Evolutionary conservation across 2,329 filamentous ascomycete species (phyloP).

Genomic region (Xylaria sp.): DNA sequence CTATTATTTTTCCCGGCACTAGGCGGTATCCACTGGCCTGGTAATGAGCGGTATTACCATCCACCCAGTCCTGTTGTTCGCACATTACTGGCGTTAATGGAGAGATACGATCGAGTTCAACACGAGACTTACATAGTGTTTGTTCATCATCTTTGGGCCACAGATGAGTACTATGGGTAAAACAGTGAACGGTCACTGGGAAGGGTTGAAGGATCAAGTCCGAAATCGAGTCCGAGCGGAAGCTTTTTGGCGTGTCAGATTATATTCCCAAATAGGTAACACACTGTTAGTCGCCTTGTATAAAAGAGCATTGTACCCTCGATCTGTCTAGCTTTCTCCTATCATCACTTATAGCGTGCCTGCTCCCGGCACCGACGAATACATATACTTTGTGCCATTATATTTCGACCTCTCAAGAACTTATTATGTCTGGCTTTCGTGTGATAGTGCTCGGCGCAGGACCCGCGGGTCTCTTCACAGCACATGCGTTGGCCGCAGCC

Average conservation of each 20-base stretch:
- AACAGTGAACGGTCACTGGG: neutral
- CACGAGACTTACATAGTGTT: neutral
- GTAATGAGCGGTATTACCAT: neutral
- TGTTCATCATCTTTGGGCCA: neutral
- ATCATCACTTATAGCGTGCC: neutral
- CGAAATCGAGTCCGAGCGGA: neutral
- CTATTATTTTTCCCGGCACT: neutral
- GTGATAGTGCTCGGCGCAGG: slow-evolving; percentile 41
- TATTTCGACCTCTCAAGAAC: neutral
- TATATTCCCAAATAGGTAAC: neutral
- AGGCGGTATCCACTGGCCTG: neutral
- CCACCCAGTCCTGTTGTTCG: neutral
- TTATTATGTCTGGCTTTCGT: slow-evolving; percentile 33
- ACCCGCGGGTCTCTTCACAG: slow-evolving; percentile 40
- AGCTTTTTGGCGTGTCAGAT: slow-evolving; percentile 10
- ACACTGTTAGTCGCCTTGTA: neutral
- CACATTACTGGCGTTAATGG: neutral
- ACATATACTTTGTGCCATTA: neutral
- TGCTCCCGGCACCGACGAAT: neutral
- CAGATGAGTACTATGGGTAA: neutral
- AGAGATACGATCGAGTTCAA: neutral
- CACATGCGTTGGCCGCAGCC: slow-evolving; percentile 39
- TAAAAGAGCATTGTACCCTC: neutral
- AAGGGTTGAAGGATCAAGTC: neutral
- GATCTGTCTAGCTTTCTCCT: neutral